Evolutionary conservation across 345 rosid genomes (phyloP), one percentile per base, ranked within the genome.

Genomic region (Rhizophora apiculata): DNA sequence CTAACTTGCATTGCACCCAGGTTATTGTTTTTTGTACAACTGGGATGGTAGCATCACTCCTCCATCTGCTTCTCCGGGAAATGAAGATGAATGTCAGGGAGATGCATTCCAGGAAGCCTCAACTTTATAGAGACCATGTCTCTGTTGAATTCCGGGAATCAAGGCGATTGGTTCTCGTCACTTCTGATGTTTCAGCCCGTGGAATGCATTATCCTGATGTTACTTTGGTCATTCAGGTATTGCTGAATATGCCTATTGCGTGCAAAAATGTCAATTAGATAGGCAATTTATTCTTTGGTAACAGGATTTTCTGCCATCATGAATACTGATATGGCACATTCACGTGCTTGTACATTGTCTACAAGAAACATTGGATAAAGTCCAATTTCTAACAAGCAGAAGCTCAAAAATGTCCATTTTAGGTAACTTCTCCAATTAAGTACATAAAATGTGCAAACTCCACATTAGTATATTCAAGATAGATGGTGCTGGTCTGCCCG

Each of bases 121-220:
- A 92, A 78, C 84, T 89, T 34, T 85, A 85, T 64, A 81, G 90
- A 71, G 83, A 88, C 57, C 96, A 88, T 69, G 79, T 95, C 27
- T 84, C 91, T 72, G 88, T 90, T 46, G 97, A 95, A 83, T 95
- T 95, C 76, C 85, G 70, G 73, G 96, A 83, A 81, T 82, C 93
- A n/a, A 90, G 82, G 70, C 78, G 86, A 70, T 75, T 85, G 81
- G 81, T 90, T 75, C 98, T 96, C 30, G 83, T 90, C 65, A 85
- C 99, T 52, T 96, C 98, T 68, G 97, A 96, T 85, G 93, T 96
- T 63, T 89, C 97, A 15, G 83, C 99, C 56, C 91, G 90, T 15
- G 99, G 98, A 72, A 88, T 92, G 94, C 86, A 89, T 80, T 96
- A 86, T 79, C 99, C 95, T 66, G 96, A 92, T 80, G 98, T 96